Base-by-base conservation (phyloP, 768 basidiomycete genomes). In the Pisolithus sp. region DNA sequence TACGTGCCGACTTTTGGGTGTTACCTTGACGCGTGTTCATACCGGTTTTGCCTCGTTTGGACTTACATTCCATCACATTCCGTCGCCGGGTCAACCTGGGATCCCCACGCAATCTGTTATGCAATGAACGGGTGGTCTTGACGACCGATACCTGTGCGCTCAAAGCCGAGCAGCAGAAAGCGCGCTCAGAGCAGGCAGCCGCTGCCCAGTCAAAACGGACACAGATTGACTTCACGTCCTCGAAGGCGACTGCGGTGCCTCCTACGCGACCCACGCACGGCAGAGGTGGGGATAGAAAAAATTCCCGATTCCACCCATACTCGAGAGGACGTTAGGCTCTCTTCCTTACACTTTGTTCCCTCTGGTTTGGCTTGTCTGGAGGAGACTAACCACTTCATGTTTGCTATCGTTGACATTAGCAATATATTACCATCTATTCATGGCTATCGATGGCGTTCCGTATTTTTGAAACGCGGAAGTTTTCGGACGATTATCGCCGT, bases 101-200 rank as follows among this genome's bases (percentile, higher is more conserved):
- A 28, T 49, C 12, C 34, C 18, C 18, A 21, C 26, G 15, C n/a
- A 46, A 46, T 46, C 12, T 26, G 10, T 26, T 21, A n/a, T 46
- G 31, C 48, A 24, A 40, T 15, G 26, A 39, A 49, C 37, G 40
- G 15, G 48, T 28, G 26, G 26, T 24, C 15, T 38, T 41, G 40
- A 18, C 30, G 45, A 21, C 45, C 45, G 4, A 52, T 51, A 55
- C 46, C 28, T 49, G 17, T 54, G 46, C 44, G 42, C 28, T 57
- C 66, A 66, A 76, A 86, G 82, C 86, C 62, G 77, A 76, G 65
- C 62, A 71, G 53, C 86, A 83, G 69, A 88, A 81, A 59, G 60
- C 70, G 50, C 78, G 80, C 21, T 78, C 77, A n/a, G 86, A 89
- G 55, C 78, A 82, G 53, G 76, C 79, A 46, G 62, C 76, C 7